phyloP scores from a whole-genome alignment of 2,329 filamentous ascomycete genomes.

The Exophiala spinifera region DNA sequence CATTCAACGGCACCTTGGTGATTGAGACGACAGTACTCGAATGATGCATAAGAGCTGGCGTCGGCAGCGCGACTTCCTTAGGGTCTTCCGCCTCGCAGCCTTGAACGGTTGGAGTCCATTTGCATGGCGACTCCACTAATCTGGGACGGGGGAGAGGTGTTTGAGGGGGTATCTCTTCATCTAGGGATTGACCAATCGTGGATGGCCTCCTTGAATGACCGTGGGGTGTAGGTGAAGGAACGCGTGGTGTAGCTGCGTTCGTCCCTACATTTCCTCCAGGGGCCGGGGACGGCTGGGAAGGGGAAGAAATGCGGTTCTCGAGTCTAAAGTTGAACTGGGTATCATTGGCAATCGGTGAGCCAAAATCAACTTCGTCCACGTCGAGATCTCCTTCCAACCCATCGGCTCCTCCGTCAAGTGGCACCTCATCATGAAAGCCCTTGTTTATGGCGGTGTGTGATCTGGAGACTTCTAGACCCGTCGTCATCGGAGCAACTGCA shows the following conservation, averaged over 20 bases:
- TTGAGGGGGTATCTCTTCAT: slow-evolving; percentile 1
- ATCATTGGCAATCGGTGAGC: slow-evolving; percentile 26
- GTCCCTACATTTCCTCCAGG: no score
- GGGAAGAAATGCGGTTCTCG: slow-evolving; percentile 20
- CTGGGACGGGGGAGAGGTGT: slow-evolving; percentile 14
- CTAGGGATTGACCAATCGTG: not conserved
- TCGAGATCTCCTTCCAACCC: not conserved
- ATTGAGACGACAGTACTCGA: slow-evolving; percentile 14
- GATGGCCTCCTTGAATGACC: not conserved
- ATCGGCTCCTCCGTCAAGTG: not conserved
- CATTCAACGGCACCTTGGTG: slow-evolving; percentile 24
- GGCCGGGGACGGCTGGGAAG: not conserved
- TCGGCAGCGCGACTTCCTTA: slow-evolving; percentile 14
- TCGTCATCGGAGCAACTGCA: not conserved
- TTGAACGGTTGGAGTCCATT: not conserved
- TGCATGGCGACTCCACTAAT: slow-evolving; percentile 10
- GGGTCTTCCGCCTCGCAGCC: slow-evolving; percentile 2
- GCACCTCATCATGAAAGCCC: not conserved
- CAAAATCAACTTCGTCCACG: slow-evolving; percentile 16
- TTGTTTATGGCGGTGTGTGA: not conserved
- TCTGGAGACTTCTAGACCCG: not conserved
- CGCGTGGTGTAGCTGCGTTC: not conserved
- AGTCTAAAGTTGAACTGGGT: slow-evolving; percentile 25
- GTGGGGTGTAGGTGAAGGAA: not conserved
- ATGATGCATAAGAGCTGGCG: slow-evolving; percentile 6